A percentile compares a stretch with the other conserved stretches of the same genome.
phyloP scores from a whole-genome alignment of 352 stramenopile species.

The Phytophthora kernoviae region DNA sequence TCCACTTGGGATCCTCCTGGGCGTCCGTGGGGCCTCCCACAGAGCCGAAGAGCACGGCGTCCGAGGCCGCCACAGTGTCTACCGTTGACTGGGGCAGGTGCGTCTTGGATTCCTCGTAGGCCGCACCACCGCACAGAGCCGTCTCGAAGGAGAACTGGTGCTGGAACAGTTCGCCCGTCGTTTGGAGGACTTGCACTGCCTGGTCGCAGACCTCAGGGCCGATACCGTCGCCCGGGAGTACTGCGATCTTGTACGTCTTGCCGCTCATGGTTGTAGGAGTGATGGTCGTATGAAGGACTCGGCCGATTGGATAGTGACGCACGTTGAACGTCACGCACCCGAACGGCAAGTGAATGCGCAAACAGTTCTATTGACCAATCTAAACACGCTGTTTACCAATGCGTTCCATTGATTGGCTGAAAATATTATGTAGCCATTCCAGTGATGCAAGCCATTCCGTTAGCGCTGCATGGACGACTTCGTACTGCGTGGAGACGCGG shows the following conservation, averaged over 20 bases:
- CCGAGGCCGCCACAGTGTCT: constrained; percentile 88
- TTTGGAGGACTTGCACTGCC: constrained; percentile 91
- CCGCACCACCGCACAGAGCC: constrained; percentile 95
- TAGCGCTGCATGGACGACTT: constrained; percentile 57
- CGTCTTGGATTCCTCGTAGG: constrained; percentile 90
- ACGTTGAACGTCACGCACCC: constrained; percentile 11
- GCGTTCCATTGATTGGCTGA: neutral
- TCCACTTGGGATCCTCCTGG: constrained; percentile 89
- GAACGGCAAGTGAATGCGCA: constrained; percentile 21
- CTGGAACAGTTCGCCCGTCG: constrained; percentile 76
- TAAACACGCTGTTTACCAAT: too few species aligned
- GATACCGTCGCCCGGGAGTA: constrained; percentile 98
- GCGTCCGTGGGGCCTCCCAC: constrained; percentile 96
- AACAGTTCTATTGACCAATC: constrained; percentile 1
- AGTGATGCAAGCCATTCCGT: neutral
- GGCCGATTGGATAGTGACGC: constrained; percentile 22
- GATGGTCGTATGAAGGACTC: constrained; percentile 3
- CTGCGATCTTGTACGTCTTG: constrained; percentile 89
- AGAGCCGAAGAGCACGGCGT: constrained; percentile 96
- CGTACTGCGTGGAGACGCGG: constrained; percentile 59
- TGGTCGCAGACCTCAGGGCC: constrained; percentile 98
- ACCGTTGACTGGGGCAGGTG: constrained; percentile 96
- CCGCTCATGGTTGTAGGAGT: constrained; percentile 34
- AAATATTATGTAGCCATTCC: constrained; percentile 13
- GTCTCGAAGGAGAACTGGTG: constrained; percentile 95